Evolutionary conservation across 176 grass and related monocot genomes (phyloP), one percentile per base, ranked within the genome.

Genomic region (Cocos nucifera): DNA sequence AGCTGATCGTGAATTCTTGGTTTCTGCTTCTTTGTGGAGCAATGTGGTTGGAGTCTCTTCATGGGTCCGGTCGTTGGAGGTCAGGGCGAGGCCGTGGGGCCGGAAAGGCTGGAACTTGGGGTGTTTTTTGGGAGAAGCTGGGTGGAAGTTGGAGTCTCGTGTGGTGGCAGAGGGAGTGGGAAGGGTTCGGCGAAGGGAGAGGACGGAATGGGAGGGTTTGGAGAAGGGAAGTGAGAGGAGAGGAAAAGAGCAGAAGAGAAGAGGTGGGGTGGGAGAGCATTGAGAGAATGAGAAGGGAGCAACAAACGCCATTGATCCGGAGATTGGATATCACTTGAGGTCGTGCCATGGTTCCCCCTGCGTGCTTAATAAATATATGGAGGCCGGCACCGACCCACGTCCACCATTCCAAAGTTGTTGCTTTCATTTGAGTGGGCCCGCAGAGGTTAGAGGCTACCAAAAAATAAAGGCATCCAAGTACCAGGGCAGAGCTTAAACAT

Each of bases 61-160:
- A n/a, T 58, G 56, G 4, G 51, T 17, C 30, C 6, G 20, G 16
- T 54, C 80, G 21, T 59, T 64, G 35, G 69, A 64, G 39, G 81
- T 68, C 0, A 85, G 61, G 16, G 56, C 82, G 51, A 85, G 78
- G 10, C 78, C 86, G 48, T 85, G 78, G 15, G 85, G 68, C 67
- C 71, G 74, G 22, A 14, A 44, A 44, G 35, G 10, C 35, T 76
- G 50, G 54, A 89, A 85, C 56, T 89, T 78, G 2, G 81, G 81
- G 62, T 97, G 81, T 49, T 84, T 77, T 63, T 82, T 81, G 17
- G 81, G 72, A 6, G 86, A 80, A 19, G 64, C 73, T 24, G 87
- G 92, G 14, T 80, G 68, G 81, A 80, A 88, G 39, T 69, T 71
- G 59, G 71, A 30, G 5, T 72, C 63, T 23, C 25, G 23, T 22